phyloP scores from a whole-genome alignment of 2,329 filamentous ascomycete genomes.

The Botryotinia convoluta region DNA sequence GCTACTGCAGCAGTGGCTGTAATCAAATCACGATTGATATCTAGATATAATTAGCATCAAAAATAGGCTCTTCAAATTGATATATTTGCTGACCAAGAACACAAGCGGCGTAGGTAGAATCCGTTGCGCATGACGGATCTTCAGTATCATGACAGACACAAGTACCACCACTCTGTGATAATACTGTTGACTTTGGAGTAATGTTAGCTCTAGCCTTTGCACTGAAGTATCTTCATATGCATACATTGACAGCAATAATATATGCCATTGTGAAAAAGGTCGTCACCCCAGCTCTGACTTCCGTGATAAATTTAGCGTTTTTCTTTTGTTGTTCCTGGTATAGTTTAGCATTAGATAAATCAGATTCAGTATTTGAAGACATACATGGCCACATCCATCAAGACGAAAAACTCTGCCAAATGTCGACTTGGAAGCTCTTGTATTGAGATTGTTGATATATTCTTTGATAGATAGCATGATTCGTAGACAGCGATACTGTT shows the following conservation, averaged over 20 bases:
- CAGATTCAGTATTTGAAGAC: conserved; percentile 27
- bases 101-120: conserved; percentile 45
- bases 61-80: not conserved
- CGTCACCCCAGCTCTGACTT: conserved; percentile 75
- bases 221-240: conserved; percentile 27
- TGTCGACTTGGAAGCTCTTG: conserved; percentile 43
- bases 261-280: conserved; percentile 83
- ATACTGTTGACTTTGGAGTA: conserved; percentile 61
- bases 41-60: not conserved
- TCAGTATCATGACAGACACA: conserved; percentile 56
- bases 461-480: conserved; percentile 18
- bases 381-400: conserved; percentile 65
- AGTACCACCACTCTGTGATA: conserved; percentile 73
- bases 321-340: conserved; percentile 63
- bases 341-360: not conserved
- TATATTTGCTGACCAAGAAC: conserved; percentile 37
- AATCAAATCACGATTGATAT: conserved; percentile 58
- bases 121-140: conserved; percentile 30
- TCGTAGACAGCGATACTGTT: not conserved
- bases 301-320: conserved; percentile 69
- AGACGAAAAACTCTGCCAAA: conserved; percentile 64
- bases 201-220: conserved; percentile 11
- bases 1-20: conserved; percentile 81
- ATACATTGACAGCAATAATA: conserved; percentile 72
- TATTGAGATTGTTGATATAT: conserved; percentile 36